These are phyloP conservation scores for Candida nanaspora DNA, from an alignment of 805 yeast genomes.

Conservation along the genomic window DNA sequence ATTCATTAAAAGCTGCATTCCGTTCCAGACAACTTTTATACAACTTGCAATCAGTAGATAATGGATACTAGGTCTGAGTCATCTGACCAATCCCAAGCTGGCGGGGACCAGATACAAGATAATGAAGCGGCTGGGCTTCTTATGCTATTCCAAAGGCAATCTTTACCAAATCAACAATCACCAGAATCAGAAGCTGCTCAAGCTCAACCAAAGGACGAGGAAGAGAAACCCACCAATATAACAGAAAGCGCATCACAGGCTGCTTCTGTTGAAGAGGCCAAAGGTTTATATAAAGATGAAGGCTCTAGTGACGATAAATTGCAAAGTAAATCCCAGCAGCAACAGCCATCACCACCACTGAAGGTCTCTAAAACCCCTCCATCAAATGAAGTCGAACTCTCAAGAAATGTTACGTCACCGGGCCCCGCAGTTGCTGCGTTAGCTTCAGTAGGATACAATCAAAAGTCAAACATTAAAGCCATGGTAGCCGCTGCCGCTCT, in stretches of 20 bases:
- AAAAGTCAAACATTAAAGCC: conserved; percentile 34
- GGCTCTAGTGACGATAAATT: no score
- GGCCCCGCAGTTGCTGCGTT: conserved; percentile 32
- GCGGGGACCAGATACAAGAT: conserved; percentile 22
- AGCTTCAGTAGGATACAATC: conserved; percentile 23
- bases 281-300: no score
- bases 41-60: no score
- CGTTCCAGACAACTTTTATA: no score
- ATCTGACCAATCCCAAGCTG: no score
- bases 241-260: no score
- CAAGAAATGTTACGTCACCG: conserved; percentile 17
- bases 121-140: conserved; percentile 32
- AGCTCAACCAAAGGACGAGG: background rate
- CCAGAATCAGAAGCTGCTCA: background rate
- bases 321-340: no score
- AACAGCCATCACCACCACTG: background rate
- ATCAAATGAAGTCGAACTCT: background rate
- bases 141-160: conserved; percentile 30
- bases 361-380: conserved; percentile 5
- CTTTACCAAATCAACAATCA: conserved; percentile 2
- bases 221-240: background rate
- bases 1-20: no score
- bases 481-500: conserved; percentile 78
- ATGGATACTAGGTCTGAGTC: no score
- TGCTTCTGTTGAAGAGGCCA: no score